Base-by-base conservation (phyloP, 805 yeast species). In the Barnettozyma populi region DNA sequence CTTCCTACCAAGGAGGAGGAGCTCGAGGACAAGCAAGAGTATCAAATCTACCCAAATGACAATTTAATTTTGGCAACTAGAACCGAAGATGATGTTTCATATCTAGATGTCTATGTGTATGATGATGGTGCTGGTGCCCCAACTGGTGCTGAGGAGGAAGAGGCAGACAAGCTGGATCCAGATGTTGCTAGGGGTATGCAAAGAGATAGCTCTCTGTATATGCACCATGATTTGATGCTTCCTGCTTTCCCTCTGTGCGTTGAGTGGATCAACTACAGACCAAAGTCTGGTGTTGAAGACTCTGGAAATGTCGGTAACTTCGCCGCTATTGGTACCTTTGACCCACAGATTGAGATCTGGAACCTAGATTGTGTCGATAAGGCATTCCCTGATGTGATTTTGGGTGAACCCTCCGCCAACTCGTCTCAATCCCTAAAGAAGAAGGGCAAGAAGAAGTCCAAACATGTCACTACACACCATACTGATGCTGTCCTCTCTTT, bases 311-410 rank as follows among this genome's bases (percentile, higher is more conserved):
- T 81, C 27, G 97, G 95, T 10, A 94, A 90, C 67, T 90, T 88
- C 67, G 98, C 95, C 2, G 99, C 99, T 13, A 74, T 94, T 54
- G 98, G 98, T 63, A 87, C 98, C 2, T 92, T 94, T 64, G 98
- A 92, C 58, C 99, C 99, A 36, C 95, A 86, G 62, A 92, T 94
- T 66, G 99, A 94, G 69, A 78, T 94, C 52, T 94, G 98, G 98
- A 90, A 94, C 67, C 72, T 94, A 60, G 99, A 94, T 65, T 82
- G 84, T 53, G 73, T 92, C 32, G 98, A 94, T 57, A 89, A 89
- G 60, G 92, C 96, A 24, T 92, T 87, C 76, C 99, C 99, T 13
- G 96, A 90, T 62, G 76, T 86, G 56, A 89, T 94, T 52, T 73
- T 94, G 51, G 98, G 99, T 45, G 95, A 86, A 62, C 80, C 81